phyloP scores from a whole-genome alignment of 83 land plant species.

The Thuja plicata region DNA sequence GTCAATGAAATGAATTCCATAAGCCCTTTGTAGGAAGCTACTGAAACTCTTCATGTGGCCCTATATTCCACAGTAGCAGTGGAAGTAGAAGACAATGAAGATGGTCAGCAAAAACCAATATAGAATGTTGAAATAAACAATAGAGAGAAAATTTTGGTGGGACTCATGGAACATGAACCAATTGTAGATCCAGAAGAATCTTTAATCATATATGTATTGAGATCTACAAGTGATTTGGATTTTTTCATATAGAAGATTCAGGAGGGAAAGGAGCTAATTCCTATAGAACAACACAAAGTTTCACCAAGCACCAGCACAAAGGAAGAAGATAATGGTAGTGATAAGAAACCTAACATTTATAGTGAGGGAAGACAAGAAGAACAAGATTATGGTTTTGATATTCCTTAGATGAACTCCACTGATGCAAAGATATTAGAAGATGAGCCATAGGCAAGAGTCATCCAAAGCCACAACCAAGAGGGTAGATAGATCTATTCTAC shows the following conservation, averaged over 20 bases:
- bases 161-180: neutral
- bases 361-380: neutral
- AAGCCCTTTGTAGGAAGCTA: neutral
- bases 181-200: neutral
- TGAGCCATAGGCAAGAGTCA: too few relatives aligned
- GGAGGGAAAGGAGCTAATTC: neutral
- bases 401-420: neutral
- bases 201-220: neutral
- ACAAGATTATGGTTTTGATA: neutral
- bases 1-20: neutral
- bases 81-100: neutral
- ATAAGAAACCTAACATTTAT: neutral
- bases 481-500: too few relatives aligned
- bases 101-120: neutral
- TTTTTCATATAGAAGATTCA: neutral
- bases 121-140: neutral
- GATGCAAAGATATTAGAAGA: too few relatives aligned
- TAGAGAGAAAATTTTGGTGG: neutral
- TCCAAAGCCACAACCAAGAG: too few relatives aligned
- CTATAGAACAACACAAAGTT: neutral
- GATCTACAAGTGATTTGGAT: too few relatives aligned
- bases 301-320: neutral
- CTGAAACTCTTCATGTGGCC: neutral
- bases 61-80: neutral
- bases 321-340: neutral